These are phyloP conservation scores for Camellia japonica DNA, from an alignment of 148 eudicot genomes.

Conservation along the genomic window DNA sequence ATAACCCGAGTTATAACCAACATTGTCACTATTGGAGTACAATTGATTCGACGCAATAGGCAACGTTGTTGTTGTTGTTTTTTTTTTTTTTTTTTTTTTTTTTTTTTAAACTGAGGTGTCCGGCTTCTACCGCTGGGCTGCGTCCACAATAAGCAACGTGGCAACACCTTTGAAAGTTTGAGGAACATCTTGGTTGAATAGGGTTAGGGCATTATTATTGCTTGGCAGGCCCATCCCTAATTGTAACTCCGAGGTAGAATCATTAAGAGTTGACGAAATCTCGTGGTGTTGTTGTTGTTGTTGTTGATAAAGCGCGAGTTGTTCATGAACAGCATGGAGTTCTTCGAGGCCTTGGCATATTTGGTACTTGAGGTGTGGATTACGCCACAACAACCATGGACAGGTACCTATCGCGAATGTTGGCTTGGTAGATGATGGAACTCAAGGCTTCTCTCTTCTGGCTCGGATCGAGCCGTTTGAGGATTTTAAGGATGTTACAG, in stretches of 20 bases:
- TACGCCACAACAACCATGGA: constrained; percentile 50
- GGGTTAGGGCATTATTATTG: constrained; percentile 4
- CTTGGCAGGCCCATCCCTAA: no score
- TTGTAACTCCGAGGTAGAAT: constrained; percentile 44
- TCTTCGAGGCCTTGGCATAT: constrained; percentile 44
- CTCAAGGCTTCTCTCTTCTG: constrained; percentile 64
- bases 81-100: no score
- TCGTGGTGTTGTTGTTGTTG: constrained; percentile 16
- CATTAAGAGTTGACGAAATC: constrained; percentile 24
- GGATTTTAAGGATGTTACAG: constrained; percentile 56
- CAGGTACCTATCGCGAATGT: constrained; percentile 60
- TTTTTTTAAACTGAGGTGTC: no score
- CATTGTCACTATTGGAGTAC: constrained; percentile 35
- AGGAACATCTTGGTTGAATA: constrained; percentile 18
- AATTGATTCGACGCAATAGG: constrained; percentile 39
- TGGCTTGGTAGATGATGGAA: constrained; percentile 65
- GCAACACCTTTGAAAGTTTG: not conserved
- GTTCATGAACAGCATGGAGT: constrained; percentile 38
- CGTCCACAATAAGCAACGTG: not conserved
- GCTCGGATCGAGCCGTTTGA: constrained; percentile 34
- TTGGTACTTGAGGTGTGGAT: constrained; percentile 31
- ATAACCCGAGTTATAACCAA: constrained; percentile 29
- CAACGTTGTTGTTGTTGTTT: not conserved
- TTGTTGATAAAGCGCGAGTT: constrained; percentile 47
- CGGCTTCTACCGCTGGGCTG: no score